A percentile compares a stretch with the other conserved stretches of the same genome.
Conservation (phyloP, 1,284 basidiomycete species). For the Ganoderma leucocontextum region DNA sequence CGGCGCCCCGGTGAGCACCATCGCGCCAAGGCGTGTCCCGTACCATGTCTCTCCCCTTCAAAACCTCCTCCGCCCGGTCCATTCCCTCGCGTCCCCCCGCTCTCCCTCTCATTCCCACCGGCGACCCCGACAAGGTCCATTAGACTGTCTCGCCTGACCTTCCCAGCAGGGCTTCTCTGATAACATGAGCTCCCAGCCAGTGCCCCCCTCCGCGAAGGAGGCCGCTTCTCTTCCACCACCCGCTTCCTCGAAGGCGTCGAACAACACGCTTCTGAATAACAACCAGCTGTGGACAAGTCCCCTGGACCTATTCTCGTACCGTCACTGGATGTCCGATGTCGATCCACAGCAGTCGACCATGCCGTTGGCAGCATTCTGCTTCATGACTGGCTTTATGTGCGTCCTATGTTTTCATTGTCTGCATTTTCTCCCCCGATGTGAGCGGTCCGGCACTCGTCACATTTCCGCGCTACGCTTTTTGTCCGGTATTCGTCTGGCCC, state of each 20-base stretch:
- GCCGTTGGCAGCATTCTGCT: slow-evolving; percentile 80
- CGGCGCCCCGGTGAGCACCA: slow-evolving; percentile 30
- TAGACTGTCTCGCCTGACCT: slow-evolving; percentile 7
- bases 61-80: slow-evolving; percentile 24
- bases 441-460: background rate
- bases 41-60: slow-evolving; percentile 24
- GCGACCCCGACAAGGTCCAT: slow-evolving; percentile 15
- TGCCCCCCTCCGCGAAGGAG: slow-evolving; percentile 31
- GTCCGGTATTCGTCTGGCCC: background rate
- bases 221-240: slow-evolving; percentile 35
- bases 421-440: background rate
- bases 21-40: slow-evolving; percentile 30
- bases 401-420: slow-evolving; percentile 36
- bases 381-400: slow-evolving; percentile 87
- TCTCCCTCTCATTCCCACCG: slow-evolving; percentile 20
- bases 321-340: slow-evolving; percentile 58
- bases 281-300: slow-evolving; percentile 40
- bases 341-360: slow-evolving; percentile 65
- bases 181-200: slow-evolving; percentile 20
- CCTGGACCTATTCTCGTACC: slow-evolving; percentile 35
- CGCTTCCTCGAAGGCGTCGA: slow-evolving; percentile 30
- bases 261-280: slow-evolving; percentile 30
- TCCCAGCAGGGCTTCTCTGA: slow-evolving; percentile 7
- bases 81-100: slow-evolving; percentile 10
- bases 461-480: background rate